Conservation (phyloP, 2,329 filamentous ascomycete species). For the Claviceps arundinis region DNA sequence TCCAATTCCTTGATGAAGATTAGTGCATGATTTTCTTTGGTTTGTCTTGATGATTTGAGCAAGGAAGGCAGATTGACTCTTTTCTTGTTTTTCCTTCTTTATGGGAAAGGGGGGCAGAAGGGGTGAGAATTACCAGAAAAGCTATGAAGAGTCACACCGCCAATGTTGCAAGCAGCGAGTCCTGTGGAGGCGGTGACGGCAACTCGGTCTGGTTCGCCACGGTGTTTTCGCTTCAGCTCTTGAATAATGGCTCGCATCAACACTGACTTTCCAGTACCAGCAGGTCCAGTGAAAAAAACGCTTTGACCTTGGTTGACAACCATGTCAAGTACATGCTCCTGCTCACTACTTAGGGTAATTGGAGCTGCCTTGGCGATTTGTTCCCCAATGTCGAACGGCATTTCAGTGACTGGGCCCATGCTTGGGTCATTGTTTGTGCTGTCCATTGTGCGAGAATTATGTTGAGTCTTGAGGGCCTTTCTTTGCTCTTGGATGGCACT, state of each 20-base stretch:
- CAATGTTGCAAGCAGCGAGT: slow-evolving; percentile 90
- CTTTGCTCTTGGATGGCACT: slow-evolving; percentile 68
- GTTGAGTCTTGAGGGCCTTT: slow-evolving; percentile 54
- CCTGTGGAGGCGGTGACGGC: slow-evolving; percentile 94
- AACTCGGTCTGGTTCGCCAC: slow-evolving; percentile 65
- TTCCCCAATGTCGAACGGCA: slow-evolving; percentile 28
- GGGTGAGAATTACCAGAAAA: slow-evolving; percentile 51
- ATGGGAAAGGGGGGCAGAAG: neutral
- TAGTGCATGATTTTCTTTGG: neutral
- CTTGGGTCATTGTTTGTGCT: slow-evolving; percentile 20
- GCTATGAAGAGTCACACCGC: slow-evolving; percentile 88
- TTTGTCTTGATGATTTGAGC: neutral
- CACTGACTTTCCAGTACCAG: slow-evolving; percentile 93
- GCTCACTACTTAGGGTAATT: slow-evolving; percentile 73
- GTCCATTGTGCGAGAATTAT: slow-evolving; percentile 21
- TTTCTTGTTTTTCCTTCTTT: neutral
- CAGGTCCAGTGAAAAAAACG: slow-evolving; percentile 95
- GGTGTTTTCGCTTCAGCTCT: slow-evolving; percentile 63
- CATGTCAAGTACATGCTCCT: slow-evolving; percentile 68
- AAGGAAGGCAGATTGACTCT: neutral
- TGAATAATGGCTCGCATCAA: slow-evolving; percentile 84
- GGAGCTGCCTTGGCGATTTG: slow-evolving; percentile 29
- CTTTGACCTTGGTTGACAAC: slow-evolving; percentile 72
- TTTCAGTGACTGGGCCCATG: slow-evolving; percentile 15
- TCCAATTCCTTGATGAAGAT: slow-evolving; percentile 46